A percentile compares a stretch with the other conserved stretches of the same genome.
Evolutionary conservation across 352 stramenopile genomes (phyloP).

Genomic region (Globisporangium lucens): DNA sequence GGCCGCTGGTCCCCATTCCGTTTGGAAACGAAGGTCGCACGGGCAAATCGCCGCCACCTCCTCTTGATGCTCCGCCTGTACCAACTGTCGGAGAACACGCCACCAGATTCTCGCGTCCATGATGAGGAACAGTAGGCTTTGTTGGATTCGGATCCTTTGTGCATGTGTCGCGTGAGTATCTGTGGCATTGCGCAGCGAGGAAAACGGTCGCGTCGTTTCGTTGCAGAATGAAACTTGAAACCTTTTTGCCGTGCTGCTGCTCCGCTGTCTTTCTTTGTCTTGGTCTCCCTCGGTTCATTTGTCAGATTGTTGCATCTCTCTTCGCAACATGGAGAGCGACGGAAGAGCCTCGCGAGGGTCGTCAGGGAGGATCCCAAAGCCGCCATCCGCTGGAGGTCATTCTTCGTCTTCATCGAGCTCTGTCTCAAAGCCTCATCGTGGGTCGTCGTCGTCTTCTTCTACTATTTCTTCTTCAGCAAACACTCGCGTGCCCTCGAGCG

Average conservation of each 20-base stretch:
- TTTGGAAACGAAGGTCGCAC: background rate
- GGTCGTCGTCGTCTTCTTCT: constrained; percentile 8
- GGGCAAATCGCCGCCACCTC: background rate
- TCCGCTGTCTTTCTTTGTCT: background rate
- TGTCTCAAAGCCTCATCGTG: background rate
- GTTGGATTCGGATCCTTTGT: background rate
- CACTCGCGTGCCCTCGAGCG: background rate
- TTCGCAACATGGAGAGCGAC: constrained; percentile 16
- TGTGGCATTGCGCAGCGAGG: background rate
- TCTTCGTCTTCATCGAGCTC: background rate
- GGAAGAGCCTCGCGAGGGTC: background rate
- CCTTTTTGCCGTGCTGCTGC: background rate
- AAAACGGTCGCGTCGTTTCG: constrained; percentile 12
- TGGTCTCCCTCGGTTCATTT: background rate
- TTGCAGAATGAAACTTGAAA: constrained; percentile 7
- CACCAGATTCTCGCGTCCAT: background rate
- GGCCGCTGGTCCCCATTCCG: background rate
- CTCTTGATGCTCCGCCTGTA: background rate
- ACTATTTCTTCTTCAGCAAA: constrained; percentile 4
- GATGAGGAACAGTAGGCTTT: background rate
- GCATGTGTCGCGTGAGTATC: background rate
- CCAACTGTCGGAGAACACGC: background rate
- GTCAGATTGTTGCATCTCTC: background rate
- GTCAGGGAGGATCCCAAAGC: constrained; percentile 14
- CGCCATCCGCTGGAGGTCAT: constrained; percentile 11